Base-by-base conservation (phyloP, 305 asterid genomes). In the Withania somnifera region DNA sequence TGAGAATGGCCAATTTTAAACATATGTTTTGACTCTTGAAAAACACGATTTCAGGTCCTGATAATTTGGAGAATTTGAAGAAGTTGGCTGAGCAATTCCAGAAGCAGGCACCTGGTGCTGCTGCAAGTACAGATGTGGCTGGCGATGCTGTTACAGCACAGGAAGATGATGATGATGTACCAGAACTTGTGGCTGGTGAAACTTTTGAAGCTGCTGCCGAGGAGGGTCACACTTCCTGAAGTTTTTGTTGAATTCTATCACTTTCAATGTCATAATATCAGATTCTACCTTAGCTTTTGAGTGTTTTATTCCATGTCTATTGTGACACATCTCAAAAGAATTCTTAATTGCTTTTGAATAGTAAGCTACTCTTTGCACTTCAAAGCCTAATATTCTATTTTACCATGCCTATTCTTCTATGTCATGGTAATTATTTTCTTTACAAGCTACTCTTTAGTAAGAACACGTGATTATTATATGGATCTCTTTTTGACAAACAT, bases 51-150 rank as follows among this genome's bases (percentile, higher is more conserved):
- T 75, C 92, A 95, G 97, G 98, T 20, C 97, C 98, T 0, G 99
- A 95, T 87, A 95, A 95, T 88, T 85, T 95, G 93, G 95, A 91
- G 89, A 88, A 91, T 83, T 82, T 91, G 93, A 92, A 92, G 89
- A 92, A 91, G 84, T 81, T 93, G 85, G 94, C 97, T 3, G 96
- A 93, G 83, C 94, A 90, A 83, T 91, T 89, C 88, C 93, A 93
- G 91, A 91, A 91, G 85, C 96, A 91, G 85, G 91, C 85, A 45
- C 92, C 97, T 63, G 90, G 83, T 61, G 87, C 82, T 17, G 78
- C 40, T 36, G 40, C 40, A 4, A 7, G 40, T 36, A 36, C 83
- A 28, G 85, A 84, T 42, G 82, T 85, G 28, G 88, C 84, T 67
- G 90, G 87, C 50, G 84, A 79, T 38, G 84, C 77, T 7, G 83